Conservation (phyloP, 495 filamentous ascomycete genomes). For the Podospora australis region DNA sequence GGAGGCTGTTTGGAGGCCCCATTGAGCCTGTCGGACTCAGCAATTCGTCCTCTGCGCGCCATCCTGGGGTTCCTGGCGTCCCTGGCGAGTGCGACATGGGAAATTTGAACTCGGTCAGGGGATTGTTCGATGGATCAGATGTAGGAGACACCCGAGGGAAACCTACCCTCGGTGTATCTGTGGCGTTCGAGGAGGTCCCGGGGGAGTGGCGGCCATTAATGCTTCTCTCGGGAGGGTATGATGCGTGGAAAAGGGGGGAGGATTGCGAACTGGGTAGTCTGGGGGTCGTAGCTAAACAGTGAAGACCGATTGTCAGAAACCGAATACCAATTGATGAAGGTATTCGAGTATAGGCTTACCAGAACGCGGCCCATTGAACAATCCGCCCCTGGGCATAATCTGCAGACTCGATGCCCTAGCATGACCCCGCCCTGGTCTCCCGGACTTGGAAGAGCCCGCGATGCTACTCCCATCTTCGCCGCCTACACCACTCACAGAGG, state of each 20-base stretch:
- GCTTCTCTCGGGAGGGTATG: slow-evolving; percentile 38
- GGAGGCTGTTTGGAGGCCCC: slow-evolving; percentile 24
- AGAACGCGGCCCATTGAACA: slow-evolving; percentile 26
- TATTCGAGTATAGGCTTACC: slow-evolving; percentile 20
- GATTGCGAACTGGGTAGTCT: slow-evolving; percentile 29
- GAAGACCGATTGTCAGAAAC: neutral
- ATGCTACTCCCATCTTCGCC: slow-evolving; percentile 6
- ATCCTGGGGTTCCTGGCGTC: slow-evolving; percentile 15
- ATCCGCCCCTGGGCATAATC: slow-evolving; percentile 52
- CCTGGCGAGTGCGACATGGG: slow-evolving; percentile 48
- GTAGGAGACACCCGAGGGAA: slow-evolving; percentile 23
- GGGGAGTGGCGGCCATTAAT: slow-evolving; percentile 29
- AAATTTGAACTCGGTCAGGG: slow-evolving; percentile 63
- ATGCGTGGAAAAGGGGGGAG: slow-evolving; percentile 43
- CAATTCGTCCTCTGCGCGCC: slow-evolving; percentile 19
- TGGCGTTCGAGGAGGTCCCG: slow-evolving; percentile 32
- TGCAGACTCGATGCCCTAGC: slow-evolving; percentile 80
- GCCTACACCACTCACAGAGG: slow-evolving; percentile 39
- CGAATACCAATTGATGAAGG: too few species aligned
- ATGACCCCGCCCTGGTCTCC: slow-evolving; percentile 57
- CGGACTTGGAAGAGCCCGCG: slow-evolving; percentile 25
- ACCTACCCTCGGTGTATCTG: slow-evolving; percentile 34
- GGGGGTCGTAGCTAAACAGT: slow-evolving; percentile 34
- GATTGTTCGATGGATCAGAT: slow-evolving; percentile 29
- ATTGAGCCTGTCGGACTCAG: slow-evolving; percentile 32